Conservation (phyloP, 108 stramenopile species). For the Ochromonas danica region DNA sequence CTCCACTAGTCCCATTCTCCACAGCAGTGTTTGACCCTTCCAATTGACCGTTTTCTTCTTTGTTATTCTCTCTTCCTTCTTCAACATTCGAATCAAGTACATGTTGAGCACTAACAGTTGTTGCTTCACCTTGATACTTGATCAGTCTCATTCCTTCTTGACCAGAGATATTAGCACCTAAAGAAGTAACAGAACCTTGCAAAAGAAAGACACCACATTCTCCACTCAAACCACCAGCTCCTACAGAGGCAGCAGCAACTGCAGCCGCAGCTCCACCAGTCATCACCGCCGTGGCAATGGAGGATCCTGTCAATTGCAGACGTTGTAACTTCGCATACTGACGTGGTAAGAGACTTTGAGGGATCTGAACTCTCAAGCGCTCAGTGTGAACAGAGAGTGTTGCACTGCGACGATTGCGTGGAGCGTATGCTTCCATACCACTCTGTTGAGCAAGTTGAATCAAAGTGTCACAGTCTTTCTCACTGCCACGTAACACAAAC, state of each 20-base stretch:
- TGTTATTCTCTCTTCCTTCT: not conserved
- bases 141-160: not conserved
- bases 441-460: not conserved
- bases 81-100: slow-evolving; percentile 2
- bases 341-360: not conserved
- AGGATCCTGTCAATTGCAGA: not conserved
- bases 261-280: not conserved
- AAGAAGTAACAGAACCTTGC: not conserved
- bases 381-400: not conserved
- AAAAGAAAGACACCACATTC: not conserved
- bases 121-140: not conserved
- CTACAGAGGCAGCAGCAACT: not conserved
- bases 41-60: not conserved
- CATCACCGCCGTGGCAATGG: not conserved
- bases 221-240: no score
- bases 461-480: slow-evolving; percentile 5
- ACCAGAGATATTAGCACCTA: not conserved
- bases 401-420: not conserved
- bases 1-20: not conserved
- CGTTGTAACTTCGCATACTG: no score
- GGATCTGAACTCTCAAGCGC: not conserved
- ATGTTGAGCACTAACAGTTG: not conserved
- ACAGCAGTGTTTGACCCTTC: not conserved
- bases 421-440: slow-evolving; percentile 2
- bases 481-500: slow-evolving; percentile 24